Percentiles rank a stretch among this genome's conserved stretches.
These are phyloP conservation scores for Colletotrichum liaoningense DNA, from an alignment of 2,329 filamentous ascomycete genomes.

Conservation along the genomic window DNA sequence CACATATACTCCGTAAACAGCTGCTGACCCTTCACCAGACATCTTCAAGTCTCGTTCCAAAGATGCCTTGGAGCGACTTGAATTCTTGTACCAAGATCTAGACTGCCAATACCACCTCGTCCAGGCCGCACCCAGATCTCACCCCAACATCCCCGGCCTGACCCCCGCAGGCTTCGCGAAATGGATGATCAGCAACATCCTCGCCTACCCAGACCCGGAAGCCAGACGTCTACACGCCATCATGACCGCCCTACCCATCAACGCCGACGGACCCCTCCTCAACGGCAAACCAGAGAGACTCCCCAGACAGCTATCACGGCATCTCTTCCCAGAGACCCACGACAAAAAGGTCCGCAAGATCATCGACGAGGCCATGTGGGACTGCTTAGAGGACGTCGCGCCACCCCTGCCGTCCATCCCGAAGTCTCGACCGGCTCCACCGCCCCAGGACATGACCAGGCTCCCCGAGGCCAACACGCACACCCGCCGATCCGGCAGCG, in stretches of 20 bases:
- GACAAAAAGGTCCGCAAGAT: slow-evolving; percentile 69
- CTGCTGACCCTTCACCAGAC: slow-evolving; percentile 46
- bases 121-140: slow-evolving; percentile 61
- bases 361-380: slow-evolving; percentile 69
- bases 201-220: slow-evolving; percentile 82
- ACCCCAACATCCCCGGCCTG: slow-evolving; percentile 71
- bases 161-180: slow-evolving; percentile 75
- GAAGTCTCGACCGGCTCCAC: not conserved
- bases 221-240: slow-evolving; percentile 76
- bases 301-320: slow-evolving; percentile 81
- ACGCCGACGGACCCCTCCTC: slow-evolving; percentile 58
- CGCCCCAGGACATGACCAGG: not conserved
- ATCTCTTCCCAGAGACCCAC: slow-evolving; percentile 73
- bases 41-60: slow-evolving; percentile 60
- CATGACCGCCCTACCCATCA: slow-evolving; percentile 77
- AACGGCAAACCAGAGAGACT: slow-evolving; percentile 77
- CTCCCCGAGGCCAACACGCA: slow-evolving; percentile 13
- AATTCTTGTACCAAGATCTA: slow-evolving; percentile 66
- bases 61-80: slow-evolving; percentile 62
- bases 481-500: not conserved
- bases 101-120: slow-evolving; percentile 74
- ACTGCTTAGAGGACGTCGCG: slow-evolving; percentile 45
- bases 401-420: slow-evolving; percentile 18
- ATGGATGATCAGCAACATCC: slow-evolving; percentile 80
- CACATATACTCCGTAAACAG: not conserved